Base-by-base conservation (phyloP, 768 basidiomycete genomes). In the Cystofilobasidium ferigula region DNA sequence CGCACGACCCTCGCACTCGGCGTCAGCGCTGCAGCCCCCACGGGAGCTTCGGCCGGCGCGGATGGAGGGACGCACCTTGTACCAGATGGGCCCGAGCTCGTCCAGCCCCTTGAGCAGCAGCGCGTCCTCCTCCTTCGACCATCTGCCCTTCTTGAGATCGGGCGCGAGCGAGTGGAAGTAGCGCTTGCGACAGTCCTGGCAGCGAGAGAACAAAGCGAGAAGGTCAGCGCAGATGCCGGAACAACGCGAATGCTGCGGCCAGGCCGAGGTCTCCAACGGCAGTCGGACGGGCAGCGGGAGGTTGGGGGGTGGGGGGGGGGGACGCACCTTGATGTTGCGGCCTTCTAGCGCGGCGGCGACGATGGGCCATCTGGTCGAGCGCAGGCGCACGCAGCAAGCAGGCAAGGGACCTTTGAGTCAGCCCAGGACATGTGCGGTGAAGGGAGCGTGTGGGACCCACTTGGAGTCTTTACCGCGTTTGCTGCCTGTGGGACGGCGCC, bases 81-180 rank as follows among this genome's bases (percentile, higher is more conserved):
- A 68, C 67, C 67, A 68, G 14, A 68, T 54, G 10, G 67, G 67
- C 1, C 67, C 67, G 8, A 68, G 57, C 62, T 68, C 58, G 40
- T 62, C 67, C 30, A 68, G 53, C 24, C 61, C 60, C 38, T 62
- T 42, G 5, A 68, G 57, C 10, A 68, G 57, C 3, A 68, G 56
- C 22, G 43, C 42, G 47, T 68, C 67, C 62, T 68, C 67, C 40
- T 68, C 67, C 48, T 62, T 68, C 22, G 67, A 68, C 67, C 67
- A 68, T 22, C 67, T 42, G 10, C 67, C 67, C 26, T 68, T 68
- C 57, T 68, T 68, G 28, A 68, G 35, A 32, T 68, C 62, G n/a
- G 67, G 67, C 3, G 67, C 67, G 48, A 68, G 67, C 40, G 67
- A 68, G 34, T 68, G 67, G n/a, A 68, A 68, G 61, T 48, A 68